Evolutionary conservation across 495 filamentous ascomycete species (phyloP).

Genomic region (Acidomyces sp.): DNA sequence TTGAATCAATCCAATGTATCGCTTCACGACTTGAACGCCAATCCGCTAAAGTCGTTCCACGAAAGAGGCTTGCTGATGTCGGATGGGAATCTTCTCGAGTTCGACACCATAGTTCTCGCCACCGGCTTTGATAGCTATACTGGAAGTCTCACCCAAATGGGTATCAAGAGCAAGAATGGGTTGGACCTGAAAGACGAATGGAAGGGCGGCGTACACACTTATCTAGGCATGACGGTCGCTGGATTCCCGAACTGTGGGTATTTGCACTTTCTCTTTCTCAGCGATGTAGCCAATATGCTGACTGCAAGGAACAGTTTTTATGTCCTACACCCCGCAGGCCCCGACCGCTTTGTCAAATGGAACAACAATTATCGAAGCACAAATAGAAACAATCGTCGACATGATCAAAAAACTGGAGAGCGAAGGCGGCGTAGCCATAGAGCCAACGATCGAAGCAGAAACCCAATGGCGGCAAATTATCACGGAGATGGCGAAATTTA

Average conservation of each 20-base stretch:
- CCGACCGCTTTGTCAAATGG: conserved; percentile 24
- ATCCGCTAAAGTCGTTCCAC: conserved; percentile 9
- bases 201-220: conserved; percentile 14
- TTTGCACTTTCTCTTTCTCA: too few relatives aligned
- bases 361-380: conserved; percentile 15
- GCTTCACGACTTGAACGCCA: conserved; percentile 11
- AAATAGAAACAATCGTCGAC: conserved; percentile 19
- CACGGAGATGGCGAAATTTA: conserved; percentile 10
- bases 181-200: conserved; percentile 6
- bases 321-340: conserved; percentile 12
- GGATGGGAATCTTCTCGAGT: conserved; percentile 10
- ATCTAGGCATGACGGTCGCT: conserved; percentile 15
- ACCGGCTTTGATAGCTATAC: conserved; percentile 19
- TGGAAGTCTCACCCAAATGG: conserved; percentile 11
- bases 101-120: conserved; percentile 18
- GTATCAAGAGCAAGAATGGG: conserved; percentile 9
- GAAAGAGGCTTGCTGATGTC: conserved; percentile 8
- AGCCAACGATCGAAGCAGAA: conserved; percentile 18
- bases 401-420: conserved; percentile 11
- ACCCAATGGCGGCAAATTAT: conserved; percentile 18
- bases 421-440: conserved; percentile 11
- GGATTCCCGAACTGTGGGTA: conserved; percentile 20
- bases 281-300: too few relatives aligned
- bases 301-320: too few relatives aligned
- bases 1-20: conserved; percentile 20